Percentiles rank a stretch among this genome's conserved stretches.
These are phyloP conservation scores for Phytopythium cucurbitacearum DNA, from an alignment of 352 stramenopile genomes.

Conservation along the genomic window DNA sequence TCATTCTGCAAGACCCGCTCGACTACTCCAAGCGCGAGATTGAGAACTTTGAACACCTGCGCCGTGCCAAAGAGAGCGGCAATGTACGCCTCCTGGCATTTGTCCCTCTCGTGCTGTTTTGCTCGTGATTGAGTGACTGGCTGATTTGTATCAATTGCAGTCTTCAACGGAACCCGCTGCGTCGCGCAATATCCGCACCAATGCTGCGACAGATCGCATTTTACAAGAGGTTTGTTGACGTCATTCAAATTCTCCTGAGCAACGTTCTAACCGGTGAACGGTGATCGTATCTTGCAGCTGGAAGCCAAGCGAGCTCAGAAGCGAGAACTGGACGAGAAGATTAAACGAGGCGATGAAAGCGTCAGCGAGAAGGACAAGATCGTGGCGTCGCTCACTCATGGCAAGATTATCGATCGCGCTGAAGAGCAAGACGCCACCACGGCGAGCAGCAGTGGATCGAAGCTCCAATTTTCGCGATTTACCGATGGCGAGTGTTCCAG, in stretches of 20 bases:
- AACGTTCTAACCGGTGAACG: background rate
- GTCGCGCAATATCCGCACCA: conserved; percentile 69
- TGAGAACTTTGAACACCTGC: conserved; percentile 96
- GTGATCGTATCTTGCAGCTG: conserved; percentile 22
- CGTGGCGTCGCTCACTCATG: conserved; percentile 64
- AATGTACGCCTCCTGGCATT: conserved; percentile 14
- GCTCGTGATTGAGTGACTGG: background rate
- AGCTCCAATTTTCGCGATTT: conserved; percentile 75
- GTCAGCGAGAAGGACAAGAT: conserved; percentile 78
- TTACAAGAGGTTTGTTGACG: conserved; percentile 50
- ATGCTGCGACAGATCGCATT: conserved; percentile 80
- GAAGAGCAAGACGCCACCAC: conserved; percentile 1
- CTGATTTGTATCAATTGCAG: conserved; percentile 7
- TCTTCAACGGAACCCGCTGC: conserved; percentile 8
- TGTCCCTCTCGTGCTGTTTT: background rate
- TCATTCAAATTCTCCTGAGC: background rate
- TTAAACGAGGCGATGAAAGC: conserved; percentile 43
- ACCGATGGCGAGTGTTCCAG: conserved; percentile 88
- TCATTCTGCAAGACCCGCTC: conserved; percentile 94
- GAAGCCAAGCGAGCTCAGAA: conserved; percentile 61
- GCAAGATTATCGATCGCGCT: conserved; percentile 11
- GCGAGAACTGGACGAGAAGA: conserved; percentile 64
- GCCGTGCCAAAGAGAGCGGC: conserved; percentile 48
- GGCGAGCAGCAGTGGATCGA: conserved; percentile 4
- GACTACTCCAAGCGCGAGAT: conserved; percentile 92